A percentile compares a stretch with the other conserved stretches of the same genome.
phyloP scores from a whole-genome alignment of 306 rosid genomes.

The Senna siamea region DNA sequence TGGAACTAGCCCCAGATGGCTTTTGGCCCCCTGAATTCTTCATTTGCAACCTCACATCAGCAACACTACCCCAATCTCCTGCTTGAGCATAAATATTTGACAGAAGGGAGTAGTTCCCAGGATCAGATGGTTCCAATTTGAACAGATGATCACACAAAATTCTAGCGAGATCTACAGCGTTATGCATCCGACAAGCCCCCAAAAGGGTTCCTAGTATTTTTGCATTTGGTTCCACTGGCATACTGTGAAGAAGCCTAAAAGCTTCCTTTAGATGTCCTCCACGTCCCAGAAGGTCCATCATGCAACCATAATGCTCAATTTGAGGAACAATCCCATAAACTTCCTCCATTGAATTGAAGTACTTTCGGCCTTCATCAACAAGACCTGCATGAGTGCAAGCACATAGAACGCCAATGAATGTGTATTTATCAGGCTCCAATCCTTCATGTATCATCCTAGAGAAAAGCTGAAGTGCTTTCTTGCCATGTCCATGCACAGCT shows the following conservation, averaged over 20 bases:
- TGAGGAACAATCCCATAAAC: slow-evolving; percentile 65
- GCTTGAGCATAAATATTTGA: slow-evolving; percentile 89
- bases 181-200: slow-evolving; percentile 87
- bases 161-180: slow-evolving; percentile 63
- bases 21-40: slow-evolving; percentile 65
- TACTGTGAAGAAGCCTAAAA: slow-evolving; percentile 59
- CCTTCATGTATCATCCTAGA: slow-evolving; percentile 65
- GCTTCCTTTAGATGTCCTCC: slow-evolving; percentile 83
- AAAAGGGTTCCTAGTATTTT: slow-evolving; percentile 75
- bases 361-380: slow-evolving; percentile 64
- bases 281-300: slow-evolving; percentile 86
- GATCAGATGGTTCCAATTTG: slow-evolving; percentile 60
- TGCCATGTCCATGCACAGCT: slow-evolving; percentile 77
- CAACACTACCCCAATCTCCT: slow-evolving; percentile 74
- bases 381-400: slow-evolving; percentile 85
- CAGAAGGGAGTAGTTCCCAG: slow-evolving; percentile 69
- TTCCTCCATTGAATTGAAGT: slow-evolving; percentile 70
- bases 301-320: slow-evolving; percentile 82
- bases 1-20: slow-evolving; percentile 82
- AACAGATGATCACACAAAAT: slow-evolving; percentile 59
- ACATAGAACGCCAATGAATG: slow-evolving; percentile 74
- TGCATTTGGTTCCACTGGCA: slow-evolving; percentile 82
- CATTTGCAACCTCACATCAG: slow-evolving; percentile 64
- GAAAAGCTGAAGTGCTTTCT: slow-evolving; percentile 73
- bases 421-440: slow-evolving; percentile 67